phyloP scores from a whole-genome alignment of 176 grass and related monocot genomes.

The Zea mays region DNA sequence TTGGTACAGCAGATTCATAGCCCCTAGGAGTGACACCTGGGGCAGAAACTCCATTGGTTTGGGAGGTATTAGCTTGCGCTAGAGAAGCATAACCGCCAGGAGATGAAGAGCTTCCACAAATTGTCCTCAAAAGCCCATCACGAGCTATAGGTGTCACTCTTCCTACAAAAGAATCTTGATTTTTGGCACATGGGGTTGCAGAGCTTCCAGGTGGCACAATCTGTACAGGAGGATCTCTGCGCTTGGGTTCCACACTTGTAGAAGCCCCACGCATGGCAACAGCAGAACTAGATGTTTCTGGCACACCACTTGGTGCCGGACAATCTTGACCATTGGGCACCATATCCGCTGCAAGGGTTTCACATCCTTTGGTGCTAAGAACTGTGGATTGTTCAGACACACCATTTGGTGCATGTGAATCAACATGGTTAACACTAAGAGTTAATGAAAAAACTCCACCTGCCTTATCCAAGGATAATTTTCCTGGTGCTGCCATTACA shows the following conservation, averaged over 20 bases:
- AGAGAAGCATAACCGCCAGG: conserved; percentile 26
- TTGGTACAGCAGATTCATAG: conserved; percentile 39
- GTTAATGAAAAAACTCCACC: conserved; percentile 35
- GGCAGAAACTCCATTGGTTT: conserved; percentile 20
- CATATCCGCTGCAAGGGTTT: conserved; percentile 5
- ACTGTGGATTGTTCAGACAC: conserved; percentile 1
- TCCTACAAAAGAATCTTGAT: conserved; percentile 30
- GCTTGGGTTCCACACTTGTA: conserved; percentile 24
- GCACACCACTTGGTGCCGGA: conserved; percentile 21
- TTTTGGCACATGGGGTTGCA: conserved; percentile 30
- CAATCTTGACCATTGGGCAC: conserved; percentile 13
- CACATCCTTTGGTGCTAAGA: conserved; percentile 33
- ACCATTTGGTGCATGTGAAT: conserved; percentile 33
- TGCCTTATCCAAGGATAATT: conserved; percentile 35
- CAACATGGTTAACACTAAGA: conserved; percentile 28
- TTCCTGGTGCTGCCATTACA: conserved; percentile 32
- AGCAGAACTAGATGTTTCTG: conserved; percentile 37
- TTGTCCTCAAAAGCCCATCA: conserved; percentile 34
- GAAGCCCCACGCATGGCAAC: conserved; percentile 1
- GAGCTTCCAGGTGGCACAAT: conserved; percentile 26
- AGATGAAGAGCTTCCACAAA: conserved; percentile 43
- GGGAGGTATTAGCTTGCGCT: conserved; percentile 23
- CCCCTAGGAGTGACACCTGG: neutral
- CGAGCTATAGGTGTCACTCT: conserved; percentile 42
- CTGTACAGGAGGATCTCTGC: conserved; percentile 22